Conservation (phyloP, 2,329 filamentous ascomycete species). For the Arthrinium puccinioides region DNA sequence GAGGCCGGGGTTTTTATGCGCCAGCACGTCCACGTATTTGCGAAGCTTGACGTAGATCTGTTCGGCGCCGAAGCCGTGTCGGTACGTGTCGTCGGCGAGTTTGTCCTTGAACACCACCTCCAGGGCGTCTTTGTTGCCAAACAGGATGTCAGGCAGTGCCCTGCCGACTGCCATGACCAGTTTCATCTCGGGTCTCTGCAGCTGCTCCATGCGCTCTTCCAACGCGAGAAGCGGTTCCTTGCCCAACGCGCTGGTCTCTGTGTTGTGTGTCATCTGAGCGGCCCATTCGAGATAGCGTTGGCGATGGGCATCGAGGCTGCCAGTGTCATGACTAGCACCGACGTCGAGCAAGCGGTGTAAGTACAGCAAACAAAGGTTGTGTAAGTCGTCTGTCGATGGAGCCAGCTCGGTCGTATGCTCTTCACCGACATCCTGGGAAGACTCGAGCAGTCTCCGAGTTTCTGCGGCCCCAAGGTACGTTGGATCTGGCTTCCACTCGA, state of each 20-base stretch:
- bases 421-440: background rate
- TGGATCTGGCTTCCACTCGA: background rate
- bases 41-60: constrained; percentile 1
- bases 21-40: background rate
- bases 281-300: background rate
- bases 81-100: constrained; percentile 2
- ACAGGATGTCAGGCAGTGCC: constrained; percentile 1
- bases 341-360: background rate
- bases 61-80: constrained; percentile 2
- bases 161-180: background rate
- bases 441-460: background rate
- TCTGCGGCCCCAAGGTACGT: background rate
- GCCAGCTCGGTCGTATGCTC: background rate
- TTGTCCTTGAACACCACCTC: constrained; percentile 3
- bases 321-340: fast-evolving
- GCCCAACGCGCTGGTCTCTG: background rate
- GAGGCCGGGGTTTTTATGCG: background rate
- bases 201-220: too few species aligned
- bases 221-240: too few species aligned
- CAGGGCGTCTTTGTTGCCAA: constrained; percentile 1
- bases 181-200: background rate
- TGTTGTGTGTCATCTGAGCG: background rate
- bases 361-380: background rate
- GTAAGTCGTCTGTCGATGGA: background rate
- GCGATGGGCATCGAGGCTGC: background rate